Percentiles rank a stretch among this genome's conserved stretches.
phyloP scores from a whole-genome alignment of 1,139 yeast species.

The Zygoascus sp. region DNA sequence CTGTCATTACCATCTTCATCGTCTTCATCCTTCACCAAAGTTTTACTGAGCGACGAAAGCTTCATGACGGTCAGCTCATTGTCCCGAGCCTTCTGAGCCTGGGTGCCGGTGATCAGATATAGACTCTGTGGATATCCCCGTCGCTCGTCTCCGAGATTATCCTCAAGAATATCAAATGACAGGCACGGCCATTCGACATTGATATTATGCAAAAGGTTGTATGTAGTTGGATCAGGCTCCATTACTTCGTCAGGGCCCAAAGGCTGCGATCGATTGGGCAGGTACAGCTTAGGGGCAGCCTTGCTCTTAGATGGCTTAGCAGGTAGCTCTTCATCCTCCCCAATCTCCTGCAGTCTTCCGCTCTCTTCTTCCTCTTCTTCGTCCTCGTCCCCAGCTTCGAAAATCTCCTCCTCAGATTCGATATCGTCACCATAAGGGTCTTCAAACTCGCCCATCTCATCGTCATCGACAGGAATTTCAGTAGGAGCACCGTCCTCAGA shows the following conservation, averaged over 20 bases:
- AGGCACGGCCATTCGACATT: constrained; percentile 97
- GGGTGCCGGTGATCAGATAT: constrained; percentile 88
- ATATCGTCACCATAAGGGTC: constrained; percentile 94
- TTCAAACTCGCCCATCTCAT: constrained; percentile 84
- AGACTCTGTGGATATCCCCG: constrained; percentile 85
- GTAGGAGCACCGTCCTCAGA: constrained; percentile 29
- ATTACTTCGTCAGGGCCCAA: constrained; percentile 93
- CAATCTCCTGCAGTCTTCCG: constrained; percentile 39
- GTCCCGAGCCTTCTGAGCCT: constrained; percentile 81
- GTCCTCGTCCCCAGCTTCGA: constrained; percentile 47
- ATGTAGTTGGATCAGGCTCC: constrained; percentile 94
- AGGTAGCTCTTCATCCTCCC: constrained; percentile 35
- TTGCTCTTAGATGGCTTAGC: constrained; percentile 20
- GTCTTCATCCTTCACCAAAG: constrained; percentile 73
- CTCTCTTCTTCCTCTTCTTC: constrained; percentile 44
- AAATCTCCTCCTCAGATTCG: constrained; percentile 66
- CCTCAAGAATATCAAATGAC: constrained; percentile 85
- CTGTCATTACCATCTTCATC: constrained; percentile 72
- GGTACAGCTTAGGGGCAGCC: constrained; percentile 45
- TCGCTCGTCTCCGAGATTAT: constrained; percentile 80
- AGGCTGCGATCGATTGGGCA: constrained; percentile 85
- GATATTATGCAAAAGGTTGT: constrained; percentile 93
- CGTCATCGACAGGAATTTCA: constrained; percentile 32
- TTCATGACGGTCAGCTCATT: constrained; percentile 84
- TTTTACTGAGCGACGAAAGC: constrained; percentile 74